A percentile compares a stretch with the other conserved stretches of the same genome.
These are phyloP conservation scores for Parathielavia hyrcaniae DNA, from an alignment of 495 filamentous ascomycete species.

Conservation along the genomic window DNA sequence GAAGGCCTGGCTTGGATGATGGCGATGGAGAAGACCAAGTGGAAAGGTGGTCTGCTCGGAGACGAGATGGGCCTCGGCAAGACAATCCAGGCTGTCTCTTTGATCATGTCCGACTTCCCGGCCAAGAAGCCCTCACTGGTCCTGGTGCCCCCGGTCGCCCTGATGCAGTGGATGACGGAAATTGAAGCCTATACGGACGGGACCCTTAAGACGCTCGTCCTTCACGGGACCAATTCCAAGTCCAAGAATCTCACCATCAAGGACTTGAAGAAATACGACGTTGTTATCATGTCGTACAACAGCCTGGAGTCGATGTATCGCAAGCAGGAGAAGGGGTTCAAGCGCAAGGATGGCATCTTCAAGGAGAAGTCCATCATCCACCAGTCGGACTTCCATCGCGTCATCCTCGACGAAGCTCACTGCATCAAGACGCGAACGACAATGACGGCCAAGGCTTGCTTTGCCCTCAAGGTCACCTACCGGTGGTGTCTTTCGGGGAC, in stretches of 20 bases:
- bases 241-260: slow-evolving; percentile 65
- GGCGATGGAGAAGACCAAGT: slow-evolving; percentile 74
- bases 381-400: slow-evolving; percentile 76
- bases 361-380: slow-evolving; percentile 82
- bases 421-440: slow-evolving; percentile 86
- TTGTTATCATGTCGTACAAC: slow-evolving; percentile 96
- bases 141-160: slow-evolving; percentile 84
- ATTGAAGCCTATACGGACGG: slow-evolving; percentile 87
- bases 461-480: slow-evolving; percentile 75
- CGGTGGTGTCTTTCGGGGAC: slow-evolving; percentile 96
- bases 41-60: slow-evolving; percentile 81
- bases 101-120: slow-evolving; percentile 96
- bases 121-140: slow-evolving; percentile 76
- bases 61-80: slow-evolving; percentile 99
- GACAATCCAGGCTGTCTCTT: slow-evolving; percentile 92
- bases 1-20: slow-evolving; percentile 93
- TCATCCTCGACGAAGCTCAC: slow-evolving; percentile 94
- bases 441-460: slow-evolving; percentile 90
- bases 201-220: slow-evolving; percentile 79
- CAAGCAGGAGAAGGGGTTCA: slow-evolving; percentile 87
- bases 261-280: slow-evolving; percentile 74
- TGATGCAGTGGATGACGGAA: slow-evolving; percentile 96
- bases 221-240: slow-evolving; percentile 79
- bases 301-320: slow-evolving; percentile 85
- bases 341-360: slow-evolving; percentile 61